Conservation (phyloP, 164 flowering plant species). For the Amborella trichopoda region DNA sequence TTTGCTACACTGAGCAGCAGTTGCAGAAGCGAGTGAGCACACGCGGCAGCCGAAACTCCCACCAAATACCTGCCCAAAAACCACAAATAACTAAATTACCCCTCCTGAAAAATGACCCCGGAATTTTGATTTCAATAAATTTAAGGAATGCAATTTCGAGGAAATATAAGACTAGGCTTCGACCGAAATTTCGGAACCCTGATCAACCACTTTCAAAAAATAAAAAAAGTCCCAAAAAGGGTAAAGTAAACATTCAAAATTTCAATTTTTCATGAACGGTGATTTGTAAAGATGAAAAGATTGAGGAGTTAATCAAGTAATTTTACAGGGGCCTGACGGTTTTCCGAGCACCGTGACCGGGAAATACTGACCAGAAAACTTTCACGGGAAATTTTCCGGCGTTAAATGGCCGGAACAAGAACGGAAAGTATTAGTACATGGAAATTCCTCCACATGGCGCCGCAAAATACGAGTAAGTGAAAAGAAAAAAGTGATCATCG, state of each 20-base stretch:
- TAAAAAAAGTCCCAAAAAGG: background rate
- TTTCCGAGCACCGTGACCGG: too few species aligned
- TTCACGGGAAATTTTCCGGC: too few species aligned
- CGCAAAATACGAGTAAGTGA: too few species aligned
- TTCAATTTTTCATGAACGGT: background rate
- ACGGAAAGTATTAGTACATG: too few species aligned
- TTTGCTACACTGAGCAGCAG: constrained; percentile 33
- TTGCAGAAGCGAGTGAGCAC: constrained; percentile 64
- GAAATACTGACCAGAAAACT: too few species aligned
- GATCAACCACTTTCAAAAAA: background rate
- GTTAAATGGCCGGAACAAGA: too few species aligned
- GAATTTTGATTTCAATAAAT: background rate
- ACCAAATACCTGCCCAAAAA: constrained; percentile 50
- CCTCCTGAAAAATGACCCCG: background rate
- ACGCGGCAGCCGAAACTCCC: constrained; percentile 58
- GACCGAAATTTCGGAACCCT: background rate
- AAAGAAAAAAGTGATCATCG: too few species aligned
- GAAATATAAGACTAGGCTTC: background rate
- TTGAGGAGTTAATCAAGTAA: too few species aligned
- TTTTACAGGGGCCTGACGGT: too few species aligned
- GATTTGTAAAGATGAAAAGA: too few species aligned
- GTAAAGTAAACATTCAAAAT: background rate
- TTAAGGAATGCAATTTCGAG: background rate
- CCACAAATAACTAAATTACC: background rate
- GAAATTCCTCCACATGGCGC: too few species aligned